Percentiles rank a stretch among this genome's conserved stretches.
Evolutionary conservation across 495 filamentous ascomycete genomes (phyloP).

Genomic region (Daldinia loculata): DNA sequence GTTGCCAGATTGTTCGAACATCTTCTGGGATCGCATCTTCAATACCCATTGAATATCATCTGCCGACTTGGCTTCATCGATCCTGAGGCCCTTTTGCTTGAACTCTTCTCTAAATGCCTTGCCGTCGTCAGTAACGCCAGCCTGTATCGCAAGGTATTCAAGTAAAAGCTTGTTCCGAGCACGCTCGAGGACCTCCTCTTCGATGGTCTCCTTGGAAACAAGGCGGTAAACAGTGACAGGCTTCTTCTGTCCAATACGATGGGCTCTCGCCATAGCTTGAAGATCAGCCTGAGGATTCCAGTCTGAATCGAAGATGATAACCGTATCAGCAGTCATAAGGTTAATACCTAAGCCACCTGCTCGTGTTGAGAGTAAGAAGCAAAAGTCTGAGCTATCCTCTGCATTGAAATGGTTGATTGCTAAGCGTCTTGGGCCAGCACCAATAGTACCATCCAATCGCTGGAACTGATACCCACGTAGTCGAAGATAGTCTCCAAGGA

Average conservation of each 20-base stretch:
- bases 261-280: conserved; percentile 97
- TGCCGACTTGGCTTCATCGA: conserved; percentile 80
- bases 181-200: conserved; percentile 95
- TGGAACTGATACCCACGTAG: conserved; percentile 91
- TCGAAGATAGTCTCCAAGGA: conserved; percentile 90
- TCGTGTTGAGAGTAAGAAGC: conserved; percentile 93
- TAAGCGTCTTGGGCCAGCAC: conserved; percentile 80
- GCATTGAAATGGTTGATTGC: conserved; percentile 99
- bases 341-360: conserved; percentile 98
- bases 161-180: conserved; percentile 97
- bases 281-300: conserved; percentile 99
- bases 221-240: conserved; percentile 95
- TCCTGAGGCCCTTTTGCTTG: conserved; percentile 61
- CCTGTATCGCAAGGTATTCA: conserved; percentile 97
- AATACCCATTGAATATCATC: conserved; percentile 94
- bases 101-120: conserved; percentile 72
- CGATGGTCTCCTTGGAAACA: conserved; percentile 96
- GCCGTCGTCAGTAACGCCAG: conserved; percentile 92
- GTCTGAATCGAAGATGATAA: conserved; percentile 97
- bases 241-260: conserved; percentile 95
- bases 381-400: conserved; percentile 91
- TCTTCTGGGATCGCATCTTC: conserved; percentile 90
- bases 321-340: conserved; percentile 97
- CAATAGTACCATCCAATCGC: conserved; percentile 92
- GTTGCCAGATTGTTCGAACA: conserved; percentile 97